A percentile compares a stretch with the other conserved stretches of the same genome.
These are phyloP conservation scores for Diddensiella caesifluorescens DNA, from an alignment of 805 yeast species.

Conservation along the genomic window DNA sequence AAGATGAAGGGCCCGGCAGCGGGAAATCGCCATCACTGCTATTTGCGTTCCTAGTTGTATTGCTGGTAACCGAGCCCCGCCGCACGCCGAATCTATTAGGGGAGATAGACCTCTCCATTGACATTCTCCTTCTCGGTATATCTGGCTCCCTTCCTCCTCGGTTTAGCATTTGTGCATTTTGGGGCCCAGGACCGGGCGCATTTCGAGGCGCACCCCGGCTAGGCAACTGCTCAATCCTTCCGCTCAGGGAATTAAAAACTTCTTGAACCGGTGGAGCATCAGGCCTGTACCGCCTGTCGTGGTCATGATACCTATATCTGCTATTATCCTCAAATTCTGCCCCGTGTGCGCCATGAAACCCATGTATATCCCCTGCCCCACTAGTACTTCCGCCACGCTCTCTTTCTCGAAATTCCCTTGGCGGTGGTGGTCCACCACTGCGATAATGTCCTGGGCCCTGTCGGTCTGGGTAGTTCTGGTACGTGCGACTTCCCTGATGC, in stretches of 20 bases:
- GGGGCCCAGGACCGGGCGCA: not conserved
- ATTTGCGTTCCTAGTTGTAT: not conserved
- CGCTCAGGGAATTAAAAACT: slow-evolving; percentile 23
- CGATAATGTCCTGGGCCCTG: not conserved
- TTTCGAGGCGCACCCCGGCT: slow-evolving; percentile 6
- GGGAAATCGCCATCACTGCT: not conserved
- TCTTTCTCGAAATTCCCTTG: not conserved
- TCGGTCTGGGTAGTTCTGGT: not conserved
- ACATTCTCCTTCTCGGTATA: not conserved
- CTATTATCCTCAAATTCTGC: slow-evolving; percentile 11
- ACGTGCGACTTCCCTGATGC: not conserved
- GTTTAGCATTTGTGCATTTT: not conserved
- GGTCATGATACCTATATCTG: slow-evolving; percentile 23
- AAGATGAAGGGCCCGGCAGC: too few species aligned
- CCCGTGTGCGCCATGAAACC: slow-evolving; percentile 7
- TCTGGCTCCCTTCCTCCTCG: slow-evolving; percentile 2
- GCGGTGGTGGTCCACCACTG: not conserved
- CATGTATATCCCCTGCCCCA: slow-evolving; percentile 1
- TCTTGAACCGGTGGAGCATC: slow-evolving; percentile 23
- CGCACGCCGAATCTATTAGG: not conserved
- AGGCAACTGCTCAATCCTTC: slow-evolving; percentile 21
- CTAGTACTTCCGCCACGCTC: too few species aligned
- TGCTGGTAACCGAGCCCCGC: not conserved
- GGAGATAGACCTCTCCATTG: slow-evolving; percentile 5
- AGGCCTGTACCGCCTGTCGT: slow-evolving; percentile 21